Evolutionary conservation across 805 yeast genomes (phyloP), one percentile per base, ranked within the genome.

Genomic region (Scheffersomyces stipitis): DNA sequence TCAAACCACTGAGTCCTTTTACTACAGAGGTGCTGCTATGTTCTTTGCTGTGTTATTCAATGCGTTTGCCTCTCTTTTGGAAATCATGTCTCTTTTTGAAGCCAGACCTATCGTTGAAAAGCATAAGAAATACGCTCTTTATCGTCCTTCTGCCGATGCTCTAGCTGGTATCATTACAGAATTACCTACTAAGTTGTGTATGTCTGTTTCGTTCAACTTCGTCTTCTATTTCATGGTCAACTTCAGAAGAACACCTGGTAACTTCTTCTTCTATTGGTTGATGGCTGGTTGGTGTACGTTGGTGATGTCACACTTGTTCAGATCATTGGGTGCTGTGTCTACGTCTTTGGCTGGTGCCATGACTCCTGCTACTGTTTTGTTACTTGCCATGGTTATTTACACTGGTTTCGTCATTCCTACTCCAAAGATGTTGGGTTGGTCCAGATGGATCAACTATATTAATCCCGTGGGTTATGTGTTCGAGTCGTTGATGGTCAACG

Each of bases 21-120:
- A 71, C 54, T 67, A 62, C 48, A 66, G 88, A 52, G 74, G 80
- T 48, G 78, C 87, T 28, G 73, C 81, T 31, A 64, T 84, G 69
- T 85, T 84, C 62, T 81, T 81, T 56, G 81, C 83, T 15, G 69
- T 77, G 31, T 64, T 80, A 51, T 80, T 78, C 58, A 80, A 80
- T 53, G 79, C 84, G 10, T 76, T 80, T 49, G 66, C 81, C 13
- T 78, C 82, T 13, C 54, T 80, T 41, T 63, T 79, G 49, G 87
- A 81, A 58, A 70, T 81, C 40, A 64, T 76, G 57, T 49, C 77
- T 1, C 51, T 78, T 18, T 80, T 65, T 51, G 81, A 77, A 48
- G 70, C 79, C 24, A 68, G 82, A 56, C 71, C 75, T 5, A 72
- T 78, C 42, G 77, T 78, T 23, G 82, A 77, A 51, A 78, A 78